A percentile compares a stretch with the other conserved stretches of the same genome.
Evolutionary conservation across 345 rosid species (phyloP).

Genomic region (Stellera chamaejasme): DNA sequence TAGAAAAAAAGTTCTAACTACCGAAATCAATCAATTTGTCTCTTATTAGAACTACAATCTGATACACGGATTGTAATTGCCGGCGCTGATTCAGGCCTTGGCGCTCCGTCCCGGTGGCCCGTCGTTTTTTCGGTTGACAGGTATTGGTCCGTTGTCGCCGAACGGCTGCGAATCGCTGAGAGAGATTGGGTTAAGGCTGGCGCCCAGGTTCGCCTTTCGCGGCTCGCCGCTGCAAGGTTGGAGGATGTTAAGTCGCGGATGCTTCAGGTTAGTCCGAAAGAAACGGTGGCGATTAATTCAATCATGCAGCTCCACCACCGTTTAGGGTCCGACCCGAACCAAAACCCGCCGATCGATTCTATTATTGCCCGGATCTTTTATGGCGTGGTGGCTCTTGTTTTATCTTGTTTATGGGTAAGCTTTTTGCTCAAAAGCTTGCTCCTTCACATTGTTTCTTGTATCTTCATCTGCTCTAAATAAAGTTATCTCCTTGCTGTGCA

Average conservation of each 20-base stretch:
- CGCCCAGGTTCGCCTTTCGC: conserved; percentile 66
- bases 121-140: conserved; percentile 64
- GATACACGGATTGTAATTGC: conserved; percentile 93
- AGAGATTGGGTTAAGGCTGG: conserved; percentile 59
- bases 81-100: conserved; percentile 82
- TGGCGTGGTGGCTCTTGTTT: too few relatives aligned
- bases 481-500: too few relatives aligned
- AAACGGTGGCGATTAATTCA: conserved; percentile 74
- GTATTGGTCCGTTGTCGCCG: conserved; percentile 68
- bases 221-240: conserved; percentile 49
- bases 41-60: conserved; percentile 20
- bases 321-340: conserved; percentile 27
- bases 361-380: conserved; percentile 39
- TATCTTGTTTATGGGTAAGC: too few relatives aligned
- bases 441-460: too few relatives aligned
- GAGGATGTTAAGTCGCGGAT: conserved; percentile 78
- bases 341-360: conserved; percentile 31
- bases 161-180: conserved; percentile 68
- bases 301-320: conserved; percentile 71
- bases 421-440: too few relatives aligned
- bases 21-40: too few relatives aligned
- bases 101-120: conserved; percentile 89
- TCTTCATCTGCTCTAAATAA: too few relatives aligned
- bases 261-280: conserved; percentile 64
- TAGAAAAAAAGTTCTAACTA: too few relatives aligned